Percentiles rank a stretch among this genome's conserved stretches.
phyloP scores from a whole-genome alignment of 345 rosid genomes.

The Syzygium grande region DNA sequence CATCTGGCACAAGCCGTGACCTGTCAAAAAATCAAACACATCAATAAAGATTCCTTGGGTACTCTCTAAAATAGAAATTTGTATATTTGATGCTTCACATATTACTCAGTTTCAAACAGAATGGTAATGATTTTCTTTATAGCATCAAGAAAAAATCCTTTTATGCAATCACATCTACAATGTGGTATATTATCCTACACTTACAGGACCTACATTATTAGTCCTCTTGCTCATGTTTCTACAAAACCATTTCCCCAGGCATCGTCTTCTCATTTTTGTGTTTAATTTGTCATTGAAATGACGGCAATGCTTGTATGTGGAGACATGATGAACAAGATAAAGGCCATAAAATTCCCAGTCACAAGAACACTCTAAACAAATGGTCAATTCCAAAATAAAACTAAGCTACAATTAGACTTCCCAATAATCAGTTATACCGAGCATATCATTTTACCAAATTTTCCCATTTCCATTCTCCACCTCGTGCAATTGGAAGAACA shows the following conservation, averaged over 20 bases:
- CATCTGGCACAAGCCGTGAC: conserved; percentile 81
- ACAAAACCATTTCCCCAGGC: neutral
- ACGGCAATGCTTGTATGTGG: neutral
- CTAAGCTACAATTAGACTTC: neutral
- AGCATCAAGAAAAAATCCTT: neutral
- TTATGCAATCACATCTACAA: neutral
- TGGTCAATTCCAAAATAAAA: neutral
- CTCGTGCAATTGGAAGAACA: conserved; percentile 63
- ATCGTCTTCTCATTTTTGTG: neutral
- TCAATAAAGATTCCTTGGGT: neutral
- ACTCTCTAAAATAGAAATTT: neutral
- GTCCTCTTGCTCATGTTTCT: neutral
- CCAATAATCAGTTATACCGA: neutral
- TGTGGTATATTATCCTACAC: neutral
- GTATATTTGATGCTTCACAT: neutral
- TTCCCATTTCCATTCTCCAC: conserved; percentile 94
- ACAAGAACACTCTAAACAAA: neutral
- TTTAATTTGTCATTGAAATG: neutral
- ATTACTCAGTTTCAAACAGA: neutral
- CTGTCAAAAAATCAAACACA: conserved; percentile 20
- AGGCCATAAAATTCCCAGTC: neutral
- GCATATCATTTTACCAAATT: conserved; percentile 49
- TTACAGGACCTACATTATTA: neutral
- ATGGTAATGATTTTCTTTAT: neutral
- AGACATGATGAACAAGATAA: neutral